Base-by-base conservation (phyloP, 495 filamentous ascomycete genomes). In the Neurospora sublineolata region DNA sequence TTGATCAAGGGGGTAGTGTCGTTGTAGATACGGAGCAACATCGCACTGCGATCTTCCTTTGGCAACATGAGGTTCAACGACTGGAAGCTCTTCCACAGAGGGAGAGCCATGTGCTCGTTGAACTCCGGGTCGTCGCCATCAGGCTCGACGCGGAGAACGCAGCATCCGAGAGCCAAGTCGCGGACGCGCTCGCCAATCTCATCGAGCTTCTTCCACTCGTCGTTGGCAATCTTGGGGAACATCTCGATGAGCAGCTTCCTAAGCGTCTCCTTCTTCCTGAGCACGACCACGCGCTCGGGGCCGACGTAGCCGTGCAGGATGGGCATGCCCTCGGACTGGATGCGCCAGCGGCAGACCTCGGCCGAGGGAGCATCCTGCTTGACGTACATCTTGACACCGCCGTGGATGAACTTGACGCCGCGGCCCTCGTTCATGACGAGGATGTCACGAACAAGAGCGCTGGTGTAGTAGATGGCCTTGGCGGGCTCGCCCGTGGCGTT, bases 301-400 rank as follows among this genome's bases (percentile, higher is more conserved):
- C 94, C 94, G 20, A 97, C 87, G 87, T 94, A 97, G 23, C 92
- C 90, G 78, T 96, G 91, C 52, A 96, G 83, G 69, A 98, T 92
- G 14, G 89, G 88, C 82, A 99, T 85, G 0, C 95, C 95, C 79
- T 99, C 95, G 27, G 88, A 92, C 85, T 99, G 95, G 75, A 99
- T 94, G 20, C 95, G 88, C 95, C 95, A 99, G 41, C 89, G 87
- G 83, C 94, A 97, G 23, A 94, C 91, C 52, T 91, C 90, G 58
- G 86, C 88, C 36, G 88, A 90, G 75, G 97, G 94, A 0, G 92
- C 91, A 76, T 98, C 94, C 77, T 99, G 95, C 82, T 94, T 95
- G 80, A 98, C 93, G 80, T 97, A 98, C 89, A 97, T 97, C 83
- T 97, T 97, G 37, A 99, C 93, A 72, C 95, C 95, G 72, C 91